These are phyloP conservation scores for Tolypocladium tropicale DNA, from an alignment of 2,329 filamentous ascomycete species.

Conservation along the genomic window DNA sequence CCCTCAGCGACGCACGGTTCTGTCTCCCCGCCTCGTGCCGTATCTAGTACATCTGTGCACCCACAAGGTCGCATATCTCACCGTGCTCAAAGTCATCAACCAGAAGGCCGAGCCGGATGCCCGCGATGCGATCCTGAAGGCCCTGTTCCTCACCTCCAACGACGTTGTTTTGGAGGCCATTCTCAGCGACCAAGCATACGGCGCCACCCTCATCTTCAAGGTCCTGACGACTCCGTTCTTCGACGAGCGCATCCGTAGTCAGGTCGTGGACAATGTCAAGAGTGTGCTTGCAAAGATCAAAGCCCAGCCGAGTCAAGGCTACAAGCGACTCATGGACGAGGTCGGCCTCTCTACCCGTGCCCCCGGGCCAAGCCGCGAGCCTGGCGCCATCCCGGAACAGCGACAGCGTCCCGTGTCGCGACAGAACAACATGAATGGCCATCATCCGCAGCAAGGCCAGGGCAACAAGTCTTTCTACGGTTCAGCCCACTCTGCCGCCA, in stretches of 20 bases:
- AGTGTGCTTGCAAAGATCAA: conserved; percentile 83
- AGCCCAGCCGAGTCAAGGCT: conserved; percentile 87
- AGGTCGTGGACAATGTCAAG: conserved; percentile 88
- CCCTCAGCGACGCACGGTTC: conserved; percentile 77
- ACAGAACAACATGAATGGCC: conserved; percentile 36
- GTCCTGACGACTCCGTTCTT: conserved; percentile 96
- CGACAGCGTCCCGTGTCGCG: conserved; percentile 46
- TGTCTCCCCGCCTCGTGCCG: conserved; percentile 85
- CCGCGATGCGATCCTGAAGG: conserved; percentile 78
- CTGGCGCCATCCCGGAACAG: conserved; percentile 34
- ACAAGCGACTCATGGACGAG: conserved; percentile 98
- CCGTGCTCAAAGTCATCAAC: conserved; percentile 96
- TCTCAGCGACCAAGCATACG: conserved; percentile 80
- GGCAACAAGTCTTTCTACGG: conserved; percentile 44
- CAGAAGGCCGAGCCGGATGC: conserved; percentile 92
- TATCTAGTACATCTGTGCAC: conserved; percentile 93
- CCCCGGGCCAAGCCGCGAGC: conserved; percentile 31
- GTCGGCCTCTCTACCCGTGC: conserved; percentile 73
- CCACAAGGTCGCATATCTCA: conserved; percentile 96
- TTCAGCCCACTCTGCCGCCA: conserved; percentile 30
- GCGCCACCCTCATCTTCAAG: conserved; percentile 96
- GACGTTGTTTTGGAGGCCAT: conserved; percentile 86
- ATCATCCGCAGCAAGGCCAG: conserved; percentile 28
- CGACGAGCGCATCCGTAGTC: conserved; percentile 77
- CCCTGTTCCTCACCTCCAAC: conserved; percentile 83